Evolutionary conservation across 2,329 filamentous ascomycete genomes (phyloP), one percentile per base, ranked within the genome.

Genomic region (Cladosporium sp.): DNA sequence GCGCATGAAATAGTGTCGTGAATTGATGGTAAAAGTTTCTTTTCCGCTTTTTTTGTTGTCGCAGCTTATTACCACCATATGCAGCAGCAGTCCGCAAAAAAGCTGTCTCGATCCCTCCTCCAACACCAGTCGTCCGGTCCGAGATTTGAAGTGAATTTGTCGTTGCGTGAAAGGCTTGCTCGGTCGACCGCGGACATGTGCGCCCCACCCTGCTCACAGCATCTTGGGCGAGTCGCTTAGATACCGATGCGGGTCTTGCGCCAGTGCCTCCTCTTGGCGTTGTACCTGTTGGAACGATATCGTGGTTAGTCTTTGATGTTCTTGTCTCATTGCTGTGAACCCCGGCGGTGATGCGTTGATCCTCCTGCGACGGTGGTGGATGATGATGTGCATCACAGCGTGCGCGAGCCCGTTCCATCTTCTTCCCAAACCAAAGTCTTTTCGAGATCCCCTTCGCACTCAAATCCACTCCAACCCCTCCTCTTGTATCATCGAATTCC

Each of bases 181-280:
- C 44, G 44, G 44, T 47, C 44, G 44, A 47, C 44, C 44, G 36
- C 44, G 44, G 44, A 47, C 44, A 18, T 47, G 44, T 47, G 44
- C 44, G n/a, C n/a, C n/a, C n/a, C n/a, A 47, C 40, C 36, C 44
- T 47, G 36, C 44, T 47, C 44, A n/a, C 44, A 40, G 44, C 44
- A 47, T 47, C 44, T 34, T 47, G 32, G 56, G 57, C 69, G 75
- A 80, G 72, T 76, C 74, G 77, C 83, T 82, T 93, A 99, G 82
- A 99, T 95, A 73, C 90, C 90, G 79, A 99, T 89, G 74, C 90
- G 88, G 74, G 93, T 97, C 92, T 99, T 99, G 82, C 93, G 89
- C 93, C 93, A 99, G 77, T 99, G 93, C 80, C 93, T 88, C 78
- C 93, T 83, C 89, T 99, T 99, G 71, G 93, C 91, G 83, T 99